Conservation (phyloP, 257 asterid species). For the Solanum stenotomum region DNA sequence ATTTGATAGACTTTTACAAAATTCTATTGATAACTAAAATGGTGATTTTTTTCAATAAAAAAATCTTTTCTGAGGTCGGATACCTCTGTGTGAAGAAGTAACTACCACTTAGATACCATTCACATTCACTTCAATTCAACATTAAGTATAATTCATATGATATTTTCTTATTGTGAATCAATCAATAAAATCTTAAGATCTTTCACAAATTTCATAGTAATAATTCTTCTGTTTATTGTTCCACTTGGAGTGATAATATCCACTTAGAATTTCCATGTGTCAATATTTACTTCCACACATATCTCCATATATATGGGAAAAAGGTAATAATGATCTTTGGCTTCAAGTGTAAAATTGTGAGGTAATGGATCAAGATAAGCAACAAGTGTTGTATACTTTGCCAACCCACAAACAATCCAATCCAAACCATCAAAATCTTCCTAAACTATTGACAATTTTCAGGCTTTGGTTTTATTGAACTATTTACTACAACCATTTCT, state of each 20-base stretch:
- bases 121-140: not conserved
- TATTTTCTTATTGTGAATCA: not conserved
- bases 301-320: not conserved
- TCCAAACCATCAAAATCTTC: constrained; percentile 10
- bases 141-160: not conserved
- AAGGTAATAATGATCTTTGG: constrained; percentile 1
- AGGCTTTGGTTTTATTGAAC: constrained; percentile 13
- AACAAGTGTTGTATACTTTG: constrained; percentile 50
- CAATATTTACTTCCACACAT: not conserved
- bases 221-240: not conserved
- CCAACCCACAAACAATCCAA: constrained; percentile 29
- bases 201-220: not conserved
- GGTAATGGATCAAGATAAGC: constrained; percentile 66
- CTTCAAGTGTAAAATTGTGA: constrained; percentile 16
- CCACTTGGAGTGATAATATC: not conserved
- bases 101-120: not conserved
- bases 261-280: not conserved
- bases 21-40: not conserved
- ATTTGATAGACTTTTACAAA: not conserved
- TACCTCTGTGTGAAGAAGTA: not conserved
- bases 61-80: not conserved
- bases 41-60: not conserved
- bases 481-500: not conserved
- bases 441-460: not conserved
- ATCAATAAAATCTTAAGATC: not conserved